Percentiles rank a stretch among this genome's conserved stretches.
Conservation (phyloP, 129 eudicot species). For the Flaveria brownii region DNA sequence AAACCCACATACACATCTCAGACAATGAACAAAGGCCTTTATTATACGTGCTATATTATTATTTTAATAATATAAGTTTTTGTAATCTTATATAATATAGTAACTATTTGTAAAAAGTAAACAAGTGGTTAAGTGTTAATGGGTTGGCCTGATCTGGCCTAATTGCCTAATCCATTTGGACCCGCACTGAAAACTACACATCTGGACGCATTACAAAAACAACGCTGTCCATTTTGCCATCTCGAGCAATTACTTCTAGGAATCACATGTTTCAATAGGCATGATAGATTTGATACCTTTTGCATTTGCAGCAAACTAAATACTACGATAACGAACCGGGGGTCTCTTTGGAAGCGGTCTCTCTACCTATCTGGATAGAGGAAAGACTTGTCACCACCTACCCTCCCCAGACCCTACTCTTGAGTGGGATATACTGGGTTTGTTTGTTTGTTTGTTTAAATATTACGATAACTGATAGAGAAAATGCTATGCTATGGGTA, state of each 20-base stretch:
- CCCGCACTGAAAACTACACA: background rate
- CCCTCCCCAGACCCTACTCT: no score
- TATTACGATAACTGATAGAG: background rate
- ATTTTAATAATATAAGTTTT: no score
- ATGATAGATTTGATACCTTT: background rate
- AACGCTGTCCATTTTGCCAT: background rate
- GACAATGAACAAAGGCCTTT: no score
- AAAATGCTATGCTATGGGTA: background rate
- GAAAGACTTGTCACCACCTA: no score
- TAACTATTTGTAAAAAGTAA: background rate
- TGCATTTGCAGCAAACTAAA: background rate
- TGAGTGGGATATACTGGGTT: no score
- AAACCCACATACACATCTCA: no score
- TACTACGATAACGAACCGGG: no score
- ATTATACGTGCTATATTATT: background rate
- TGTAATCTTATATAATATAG: no score
- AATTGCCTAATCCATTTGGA: background rate
- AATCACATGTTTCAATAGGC: conserved; percentile 4
- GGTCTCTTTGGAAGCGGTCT: no score
- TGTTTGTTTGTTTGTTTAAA: no score
- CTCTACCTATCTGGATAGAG: no score
- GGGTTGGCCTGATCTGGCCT: background rate
- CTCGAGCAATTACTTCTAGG: background rate
- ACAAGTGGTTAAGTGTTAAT: background rate
- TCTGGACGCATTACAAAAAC: background rate